phyloP scores from a whole-genome alignment of 768 basidiomycete species.

The Xerocomellus chrysenteron region DNA sequence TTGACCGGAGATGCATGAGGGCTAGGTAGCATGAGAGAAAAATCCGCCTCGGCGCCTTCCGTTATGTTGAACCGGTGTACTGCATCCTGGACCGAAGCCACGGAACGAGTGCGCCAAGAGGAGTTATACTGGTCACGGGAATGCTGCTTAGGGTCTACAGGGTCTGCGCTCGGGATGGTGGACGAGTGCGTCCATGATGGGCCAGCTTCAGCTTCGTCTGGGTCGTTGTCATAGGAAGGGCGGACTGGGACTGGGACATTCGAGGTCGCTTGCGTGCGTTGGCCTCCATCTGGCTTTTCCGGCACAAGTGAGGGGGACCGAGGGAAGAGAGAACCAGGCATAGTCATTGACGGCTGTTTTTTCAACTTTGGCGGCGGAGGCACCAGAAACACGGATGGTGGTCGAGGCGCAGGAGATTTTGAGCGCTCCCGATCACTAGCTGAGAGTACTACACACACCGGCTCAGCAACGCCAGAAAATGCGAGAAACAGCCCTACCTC shows the following conservation, averaged over 20 bases:
- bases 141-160: background rate
- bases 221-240: background rate
- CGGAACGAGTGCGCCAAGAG: conserved; percentile 34
- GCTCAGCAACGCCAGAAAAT: conserved; percentile 4
- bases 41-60: conserved; percentile 44
- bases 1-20: conserved; percentile 37
- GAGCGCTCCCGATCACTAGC: conserved; percentile 22
- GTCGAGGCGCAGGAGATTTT: conserved; percentile 16
- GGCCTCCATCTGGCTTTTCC: conserved; percentile 19
- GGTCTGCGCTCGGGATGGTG: background rate
- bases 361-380: conserved; percentile 34
- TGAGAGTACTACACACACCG: conserved; percentile 18
- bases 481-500: conserved; percentile 18
- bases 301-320: conserved; percentile 69
- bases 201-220: conserved; percentile 12
- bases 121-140: conserved; percentile 22
- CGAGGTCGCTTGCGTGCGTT: background rate
- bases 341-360: conserved; percentile 49
- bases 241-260: background rate
- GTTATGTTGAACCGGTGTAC: conserved; percentile 46
- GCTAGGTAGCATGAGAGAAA: conserved; percentile 53
- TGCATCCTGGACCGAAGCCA: conserved; percentile 48
- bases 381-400: conserved; percentile 14
- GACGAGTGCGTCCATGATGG: conserved; percentile 15
- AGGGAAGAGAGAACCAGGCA: conserved; percentile 80